These are phyloP conservation scores for Punica granatum DNA, from an alignment of 345 rosid species.

Conservation along the genomic window DNA sequence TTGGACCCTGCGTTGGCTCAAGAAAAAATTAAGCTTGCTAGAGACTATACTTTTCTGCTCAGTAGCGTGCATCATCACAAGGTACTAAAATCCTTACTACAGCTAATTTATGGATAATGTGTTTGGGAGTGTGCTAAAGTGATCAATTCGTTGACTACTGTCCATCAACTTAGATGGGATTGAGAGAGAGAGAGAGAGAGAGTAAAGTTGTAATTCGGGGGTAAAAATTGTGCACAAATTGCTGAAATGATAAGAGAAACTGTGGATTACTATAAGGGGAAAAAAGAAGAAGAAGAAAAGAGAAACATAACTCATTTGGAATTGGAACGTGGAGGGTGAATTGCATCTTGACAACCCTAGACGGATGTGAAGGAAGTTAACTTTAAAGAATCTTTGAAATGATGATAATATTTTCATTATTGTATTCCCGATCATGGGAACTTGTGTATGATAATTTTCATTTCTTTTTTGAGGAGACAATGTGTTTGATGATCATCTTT, in stretches of 20 bases:
- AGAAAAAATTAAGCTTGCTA: slow-evolving; percentile 61
- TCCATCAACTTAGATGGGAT: background rate
- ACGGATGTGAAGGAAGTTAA: no score
- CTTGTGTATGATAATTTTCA: background rate
- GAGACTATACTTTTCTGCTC: slow-evolving; percentile 53
- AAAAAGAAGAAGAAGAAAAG: no score
- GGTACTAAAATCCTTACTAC: slow-evolving; percentile 27
- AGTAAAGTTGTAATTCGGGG: no score
- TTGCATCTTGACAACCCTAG: no score
- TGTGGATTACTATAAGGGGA: no score
- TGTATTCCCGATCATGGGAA: background rate
- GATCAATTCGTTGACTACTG: background rate
- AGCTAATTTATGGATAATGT: background rate
- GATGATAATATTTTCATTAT: background rate
- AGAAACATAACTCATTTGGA: no score
- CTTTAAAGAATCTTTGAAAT: background rate
- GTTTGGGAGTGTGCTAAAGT: background rate
- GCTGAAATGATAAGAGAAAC: background rate
- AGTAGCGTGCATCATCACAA: slow-evolving; percentile 79
- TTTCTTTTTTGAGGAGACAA: background rate
- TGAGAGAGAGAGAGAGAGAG: background rate
- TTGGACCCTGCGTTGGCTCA: slow-evolving; percentile 23
- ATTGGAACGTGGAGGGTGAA: no score
- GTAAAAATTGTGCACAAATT: background rate
- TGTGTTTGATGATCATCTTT: background rate